A percentile compares a stretch with the other conserved stretches of the same genome.
Evolutionary conservation across 148 eudicot species (phyloP).

Genomic region (Camellia japonica): DNA sequence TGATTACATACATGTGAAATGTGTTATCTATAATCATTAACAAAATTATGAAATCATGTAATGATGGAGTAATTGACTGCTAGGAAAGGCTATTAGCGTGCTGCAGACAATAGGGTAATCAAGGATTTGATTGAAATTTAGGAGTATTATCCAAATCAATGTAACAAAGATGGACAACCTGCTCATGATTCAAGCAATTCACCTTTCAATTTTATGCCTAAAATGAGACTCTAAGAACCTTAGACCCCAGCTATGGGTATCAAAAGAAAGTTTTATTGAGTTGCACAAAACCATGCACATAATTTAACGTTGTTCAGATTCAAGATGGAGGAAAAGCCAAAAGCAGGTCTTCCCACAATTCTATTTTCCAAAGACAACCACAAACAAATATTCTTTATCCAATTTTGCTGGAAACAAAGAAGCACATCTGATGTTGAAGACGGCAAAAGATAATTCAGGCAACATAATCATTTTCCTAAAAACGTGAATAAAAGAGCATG

Average conservation of each 20-base stretch:
- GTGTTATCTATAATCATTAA: too few species aligned
- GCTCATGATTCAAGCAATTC: not conserved
- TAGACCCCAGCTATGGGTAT: not conserved
- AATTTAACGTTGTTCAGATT: too few species aligned
- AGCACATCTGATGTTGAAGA: not conserved
- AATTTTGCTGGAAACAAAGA: not conserved
- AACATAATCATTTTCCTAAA: not conserved
- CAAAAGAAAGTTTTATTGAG: not conserved
- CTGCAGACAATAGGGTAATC: not conserved
- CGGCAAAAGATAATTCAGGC: not conserved
- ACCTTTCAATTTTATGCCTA: not conserved
- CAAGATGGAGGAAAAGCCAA: too few species aligned
- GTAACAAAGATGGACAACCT: not conserved
- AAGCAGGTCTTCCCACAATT: too few species aligned
- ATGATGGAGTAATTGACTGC: not conserved
- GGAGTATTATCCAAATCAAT: not conserved
- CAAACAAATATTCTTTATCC: not conserved
- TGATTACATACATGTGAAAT: too few species aligned
- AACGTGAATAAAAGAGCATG: not conserved
- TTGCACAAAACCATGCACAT: too few species aligned
- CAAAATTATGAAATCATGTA: too few species aligned
- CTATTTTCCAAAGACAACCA: too few species aligned
- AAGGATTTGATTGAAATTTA: not conserved
- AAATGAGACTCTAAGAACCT: not conserved
- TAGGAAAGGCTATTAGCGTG: not conserved